These are phyloP conservation scores for Phytophthora tentaculata DNA, from an alignment of 352 stramenopile species.

Conservation along the genomic window DNA sequence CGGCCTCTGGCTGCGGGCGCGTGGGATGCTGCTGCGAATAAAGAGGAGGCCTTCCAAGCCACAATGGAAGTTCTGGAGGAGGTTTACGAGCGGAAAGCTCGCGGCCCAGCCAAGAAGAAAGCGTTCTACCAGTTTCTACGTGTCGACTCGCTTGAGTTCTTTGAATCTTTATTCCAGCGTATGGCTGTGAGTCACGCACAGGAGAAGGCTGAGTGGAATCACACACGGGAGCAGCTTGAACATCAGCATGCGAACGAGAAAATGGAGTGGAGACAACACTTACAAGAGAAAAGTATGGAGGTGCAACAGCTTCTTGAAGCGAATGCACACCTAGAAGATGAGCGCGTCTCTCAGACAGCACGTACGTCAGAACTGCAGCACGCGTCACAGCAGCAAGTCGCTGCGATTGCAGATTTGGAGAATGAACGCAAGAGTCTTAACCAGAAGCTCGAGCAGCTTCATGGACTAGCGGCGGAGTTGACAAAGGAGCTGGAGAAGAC, in stretches of 20 bases:
- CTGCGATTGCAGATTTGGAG: conserved; percentile 40
- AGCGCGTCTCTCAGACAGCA: conserved; percentile 43
- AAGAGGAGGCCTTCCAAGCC: conserved; percentile 35
- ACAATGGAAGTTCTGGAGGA: conserved; percentile 60
- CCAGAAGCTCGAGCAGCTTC: conserved; percentile 41
- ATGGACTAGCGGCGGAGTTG: conserved; percentile 32
- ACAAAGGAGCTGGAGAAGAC: conserved; percentile 66
- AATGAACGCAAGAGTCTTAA: conserved; percentile 36
- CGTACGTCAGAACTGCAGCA: conserved; percentile 51
- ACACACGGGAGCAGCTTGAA: conserved; percentile 39
- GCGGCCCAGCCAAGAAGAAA: conserved; percentile 73
- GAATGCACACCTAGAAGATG: conserved; percentile 65
- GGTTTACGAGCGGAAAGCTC: conserved; percentile 63
- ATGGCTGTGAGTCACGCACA: conserved; percentile 37
- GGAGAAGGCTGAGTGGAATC: conserved; percentile 37
- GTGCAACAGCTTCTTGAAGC: conserved; percentile 49
- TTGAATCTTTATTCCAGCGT: conserved; percentile 54
- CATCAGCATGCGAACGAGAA: conserved; percentile 46
- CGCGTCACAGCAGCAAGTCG: conserved; percentile 45
- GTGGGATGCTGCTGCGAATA: conserved; percentile 41
- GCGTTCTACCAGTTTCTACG: conserved; percentile 75
- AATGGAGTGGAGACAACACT: conserved; percentile 48
- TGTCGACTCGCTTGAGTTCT: conserved; percentile 54
- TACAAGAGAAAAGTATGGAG: conserved; percentile 58
- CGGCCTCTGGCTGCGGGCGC: conserved; percentile 47